Conservation (phyloP, 768 basidiomycete genomes). For the Cytidiella melzeri region DNA sequence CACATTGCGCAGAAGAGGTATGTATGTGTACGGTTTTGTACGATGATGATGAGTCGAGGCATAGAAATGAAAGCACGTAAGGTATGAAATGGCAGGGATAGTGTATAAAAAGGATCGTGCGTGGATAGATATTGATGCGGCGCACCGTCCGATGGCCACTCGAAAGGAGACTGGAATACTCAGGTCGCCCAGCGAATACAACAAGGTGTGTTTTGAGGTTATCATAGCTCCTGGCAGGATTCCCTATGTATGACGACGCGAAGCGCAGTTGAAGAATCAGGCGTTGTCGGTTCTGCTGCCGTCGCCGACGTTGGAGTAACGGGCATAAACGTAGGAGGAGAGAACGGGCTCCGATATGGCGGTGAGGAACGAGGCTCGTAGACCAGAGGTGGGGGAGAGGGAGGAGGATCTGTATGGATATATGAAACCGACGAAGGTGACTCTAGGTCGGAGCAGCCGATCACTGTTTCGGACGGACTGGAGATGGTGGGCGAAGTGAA, state of each 20-base stretch:
- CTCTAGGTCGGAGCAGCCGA: not conserved
- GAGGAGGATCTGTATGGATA: not conserved
- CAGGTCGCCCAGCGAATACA: not conserved
- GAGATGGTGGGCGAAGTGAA: not conserved
- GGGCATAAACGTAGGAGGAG: not conserved
- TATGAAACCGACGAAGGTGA: not conserved
- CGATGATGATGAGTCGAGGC: too few relatives aligned
- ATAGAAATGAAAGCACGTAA: too few relatives aligned
- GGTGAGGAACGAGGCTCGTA: not conserved
- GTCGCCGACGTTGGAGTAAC: not conserved
- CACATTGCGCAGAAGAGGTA: too few relatives aligned
- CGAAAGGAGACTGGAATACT: too few relatives aligned
- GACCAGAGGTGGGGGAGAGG: not conserved
- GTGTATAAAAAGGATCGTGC: too few relatives aligned
- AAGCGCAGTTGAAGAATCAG: not conserved
- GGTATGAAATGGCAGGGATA: too few relatives aligned
- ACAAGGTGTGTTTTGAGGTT: not conserved
- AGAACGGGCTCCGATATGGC: not conserved
- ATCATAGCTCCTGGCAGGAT: not conserved
- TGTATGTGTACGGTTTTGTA: too few relatives aligned
- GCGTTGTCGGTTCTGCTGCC: not conserved
- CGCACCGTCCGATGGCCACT: too few relatives aligned
- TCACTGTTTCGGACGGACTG: not conserved
- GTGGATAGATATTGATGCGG: too few relatives aligned
- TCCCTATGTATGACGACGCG: not conserved